Percentiles rank a stretch among this genome's conserved stretches.
phyloP scores from a whole-genome alignment of 768 basidiomycete species.

The Saitozyma podzolica region DNA sequence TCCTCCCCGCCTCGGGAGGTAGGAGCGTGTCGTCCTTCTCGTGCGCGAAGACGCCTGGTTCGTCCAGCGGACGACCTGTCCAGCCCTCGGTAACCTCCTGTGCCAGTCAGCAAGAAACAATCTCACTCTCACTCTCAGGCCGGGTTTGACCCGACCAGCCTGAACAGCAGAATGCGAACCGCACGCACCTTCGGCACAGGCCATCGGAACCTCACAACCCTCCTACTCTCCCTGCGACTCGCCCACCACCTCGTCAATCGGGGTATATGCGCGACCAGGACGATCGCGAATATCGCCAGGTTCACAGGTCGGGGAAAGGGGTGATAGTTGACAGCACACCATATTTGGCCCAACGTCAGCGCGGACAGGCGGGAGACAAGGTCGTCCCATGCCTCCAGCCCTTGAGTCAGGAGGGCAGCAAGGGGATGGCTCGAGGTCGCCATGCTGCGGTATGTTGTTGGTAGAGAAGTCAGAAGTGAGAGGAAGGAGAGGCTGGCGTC shows the following conservation, averaged over 20 bases:
- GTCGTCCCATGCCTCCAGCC: too few species aligned
- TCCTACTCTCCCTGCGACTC: slow-evolving; percentile 57
- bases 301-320: slow-evolving; percentile 54
- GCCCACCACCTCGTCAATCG: slow-evolving; percentile 60
- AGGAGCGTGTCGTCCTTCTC: slow-evolving; percentile 22
- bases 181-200: slow-evolving; percentile 61
- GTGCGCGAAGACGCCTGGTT: slow-evolving; percentile 44
- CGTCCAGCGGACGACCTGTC: slow-evolving; percentile 27
- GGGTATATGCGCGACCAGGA: slow-evolving; percentile 67
- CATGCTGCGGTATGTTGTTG: too few species aligned
- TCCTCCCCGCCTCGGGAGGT: slow-evolving; percentile 20
- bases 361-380: too few species aligned
- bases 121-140: background rate
- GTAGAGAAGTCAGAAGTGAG: too few species aligned
- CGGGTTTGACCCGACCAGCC: too few species aligned
- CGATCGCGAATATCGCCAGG: slow-evolving; percentile 55
- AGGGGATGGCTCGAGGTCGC: too few species aligned
- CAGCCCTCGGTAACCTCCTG: slow-evolving; percentile 35
- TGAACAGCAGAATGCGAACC: too few species aligned
- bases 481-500: too few species aligned
- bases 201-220: slow-evolving; percentile 65
- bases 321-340: slow-evolving; percentile 33
- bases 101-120: background rate
- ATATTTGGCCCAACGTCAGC: slow-evolving; percentile 34
- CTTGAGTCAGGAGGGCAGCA: too few species aligned